Conservation (phyloP, 148 eudicot species). For the Limonium bicolor region DNA sequence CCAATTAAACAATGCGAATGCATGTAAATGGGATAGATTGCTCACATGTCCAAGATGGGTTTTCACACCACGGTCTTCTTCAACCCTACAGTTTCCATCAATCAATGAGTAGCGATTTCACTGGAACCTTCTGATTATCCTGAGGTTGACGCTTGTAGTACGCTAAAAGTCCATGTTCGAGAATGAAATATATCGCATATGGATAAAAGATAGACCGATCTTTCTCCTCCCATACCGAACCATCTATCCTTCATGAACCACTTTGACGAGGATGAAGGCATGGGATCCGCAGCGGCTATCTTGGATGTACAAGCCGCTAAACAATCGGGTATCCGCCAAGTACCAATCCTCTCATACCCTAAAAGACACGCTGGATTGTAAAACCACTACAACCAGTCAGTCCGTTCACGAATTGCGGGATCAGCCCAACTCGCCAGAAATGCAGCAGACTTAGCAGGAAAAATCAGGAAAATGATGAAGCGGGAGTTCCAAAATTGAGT, state of each 20-base stretch:
- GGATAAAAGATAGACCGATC: conserved; percentile 84
- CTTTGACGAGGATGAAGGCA: conserved; percentile 25
- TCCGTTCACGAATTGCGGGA: too few relatives aligned
- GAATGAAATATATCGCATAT: conserved; percentile 91
- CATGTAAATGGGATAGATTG: conserved; percentile 11
- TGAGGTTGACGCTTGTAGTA: conserved; percentile 93
- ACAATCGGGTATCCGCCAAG: too few relatives aligned
- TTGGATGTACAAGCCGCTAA: too few relatives aligned
- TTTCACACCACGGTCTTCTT: conserved; percentile 95
- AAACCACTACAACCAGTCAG: too few relatives aligned
- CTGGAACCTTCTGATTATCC: conserved; percentile 79
- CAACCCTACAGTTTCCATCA: conserved; percentile 97
- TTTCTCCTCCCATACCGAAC: conserved; percentile 88
- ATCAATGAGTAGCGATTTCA: conserved; percentile 73
- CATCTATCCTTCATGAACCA: conserved; percentile 98
- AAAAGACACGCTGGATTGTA: too few relatives aligned
- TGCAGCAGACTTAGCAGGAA: too few relatives aligned
- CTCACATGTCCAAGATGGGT: conserved; percentile 98
- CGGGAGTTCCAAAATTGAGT: too few relatives aligned
- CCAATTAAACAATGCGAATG: too few relatives aligned
- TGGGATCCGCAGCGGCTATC: too few relatives aligned
- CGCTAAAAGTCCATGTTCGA: conserved; percentile 68
- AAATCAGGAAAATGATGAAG: too few relatives aligned
- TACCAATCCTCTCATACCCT: too few relatives aligned
- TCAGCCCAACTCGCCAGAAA: too few relatives aligned